Evolutionary conservation across 192 early-diverging fungal genomes (phyloP).

Genomic region (Pilaira anomala): DNA sequence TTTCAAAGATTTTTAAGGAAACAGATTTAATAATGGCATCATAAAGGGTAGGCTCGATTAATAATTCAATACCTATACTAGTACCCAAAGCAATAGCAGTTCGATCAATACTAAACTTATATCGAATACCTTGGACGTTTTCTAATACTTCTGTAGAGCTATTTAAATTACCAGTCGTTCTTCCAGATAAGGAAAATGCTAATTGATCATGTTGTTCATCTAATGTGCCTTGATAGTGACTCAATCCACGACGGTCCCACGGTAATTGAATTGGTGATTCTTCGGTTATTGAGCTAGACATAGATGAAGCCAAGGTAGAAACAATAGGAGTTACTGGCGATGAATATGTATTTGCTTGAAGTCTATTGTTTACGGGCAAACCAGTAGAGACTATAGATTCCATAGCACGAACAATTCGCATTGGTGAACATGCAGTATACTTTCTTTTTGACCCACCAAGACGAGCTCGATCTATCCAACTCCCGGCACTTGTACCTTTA

Average conservation of each 20-base stretch:
- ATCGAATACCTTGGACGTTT: slow-evolving; percentile 16
- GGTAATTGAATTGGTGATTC: background rate
- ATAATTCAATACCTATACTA: slow-evolving; percentile 19
- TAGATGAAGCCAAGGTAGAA: background rate
- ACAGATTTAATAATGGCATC: slow-evolving; percentile 4
- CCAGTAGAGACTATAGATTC: slow-evolving; percentile 1
- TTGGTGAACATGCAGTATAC: background rate
- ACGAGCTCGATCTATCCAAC: slow-evolving; percentile 11
- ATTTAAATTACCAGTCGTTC: slow-evolving; percentile 11
- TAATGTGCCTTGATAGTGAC: slow-evolving; percentile 1
- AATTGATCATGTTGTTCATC: slow-evolving; percentile 28
- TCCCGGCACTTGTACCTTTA: background rate
- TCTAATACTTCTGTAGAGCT: background rate
- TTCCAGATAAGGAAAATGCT: slow-evolving; percentile 17
- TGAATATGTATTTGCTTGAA: background rate
- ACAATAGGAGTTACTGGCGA: background rate
- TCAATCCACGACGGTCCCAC: slow-evolving; percentile 8
- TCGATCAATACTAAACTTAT: slow-evolving; percentile 18
- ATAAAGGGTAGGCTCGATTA: slow-evolving; percentile 16
- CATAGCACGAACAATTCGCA: slow-evolving; percentile 20
- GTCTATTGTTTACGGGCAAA: background rate
- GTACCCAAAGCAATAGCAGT: slow-evolving; percentile 27
- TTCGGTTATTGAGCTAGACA: background rate
- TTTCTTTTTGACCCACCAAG: slow-evolving; percentile 1
- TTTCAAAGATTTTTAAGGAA: slow-evolving; percentile 3